Percentiles rank a stretch among this genome's conserved stretches.
These are phyloP conservation scores for Globisporangium solare DNA, from an alignment of 352 stramenopile species.

Conservation along the genomic window DNA sequence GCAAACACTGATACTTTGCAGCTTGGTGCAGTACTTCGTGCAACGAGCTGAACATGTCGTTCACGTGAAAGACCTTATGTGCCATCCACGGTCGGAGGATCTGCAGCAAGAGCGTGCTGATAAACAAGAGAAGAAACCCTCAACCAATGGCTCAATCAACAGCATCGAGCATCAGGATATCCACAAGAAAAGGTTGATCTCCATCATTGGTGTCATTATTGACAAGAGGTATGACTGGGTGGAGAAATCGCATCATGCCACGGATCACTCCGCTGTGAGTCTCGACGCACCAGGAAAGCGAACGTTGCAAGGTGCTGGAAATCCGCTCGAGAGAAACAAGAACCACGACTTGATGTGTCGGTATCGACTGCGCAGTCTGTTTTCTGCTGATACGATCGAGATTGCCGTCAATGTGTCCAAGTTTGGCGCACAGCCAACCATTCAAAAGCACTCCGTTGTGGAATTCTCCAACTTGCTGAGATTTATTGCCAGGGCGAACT, in stretches of 20 bases:
- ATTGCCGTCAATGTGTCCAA: conserved; percentile 39
- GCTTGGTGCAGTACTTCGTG: conserved; percentile 19
- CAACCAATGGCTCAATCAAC: not conserved
- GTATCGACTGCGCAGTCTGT: conserved; percentile 38
- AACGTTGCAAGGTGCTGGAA: not conserved
- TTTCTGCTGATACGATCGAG: conserved; percentile 36
- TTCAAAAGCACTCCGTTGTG: conserved; percentile 33
- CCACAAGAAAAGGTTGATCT: conserved; percentile 30
- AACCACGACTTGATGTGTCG: conserved; percentile 22
- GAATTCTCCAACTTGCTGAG: conserved; percentile 53
- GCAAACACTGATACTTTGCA: conserved; percentile 7
- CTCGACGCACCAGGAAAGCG: not conserved
- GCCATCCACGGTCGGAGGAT: conserved; percentile 14
- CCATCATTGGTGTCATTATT: conserved; percentile 26
- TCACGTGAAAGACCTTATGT: conserved; percentile 22
- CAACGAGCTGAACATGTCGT: conserved; percentile 17
- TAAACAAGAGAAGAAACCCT: not conserved
- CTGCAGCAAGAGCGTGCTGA: conserved; percentile 7
- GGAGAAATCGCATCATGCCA: conserved; percentile 10
- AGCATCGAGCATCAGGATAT: conserved; percentile 15
- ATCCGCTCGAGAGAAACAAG: not conserved
- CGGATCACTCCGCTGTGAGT: conserved; percentile 10
- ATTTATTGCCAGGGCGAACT: conserved; percentile 49
- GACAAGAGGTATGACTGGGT: conserved; percentile 31
- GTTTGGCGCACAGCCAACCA: conserved; percentile 29